Base-by-base conservation (phyloP, 2,329 filamentous ascomycete genomes). In the Aspergillus novoparasiticus region DNA sequence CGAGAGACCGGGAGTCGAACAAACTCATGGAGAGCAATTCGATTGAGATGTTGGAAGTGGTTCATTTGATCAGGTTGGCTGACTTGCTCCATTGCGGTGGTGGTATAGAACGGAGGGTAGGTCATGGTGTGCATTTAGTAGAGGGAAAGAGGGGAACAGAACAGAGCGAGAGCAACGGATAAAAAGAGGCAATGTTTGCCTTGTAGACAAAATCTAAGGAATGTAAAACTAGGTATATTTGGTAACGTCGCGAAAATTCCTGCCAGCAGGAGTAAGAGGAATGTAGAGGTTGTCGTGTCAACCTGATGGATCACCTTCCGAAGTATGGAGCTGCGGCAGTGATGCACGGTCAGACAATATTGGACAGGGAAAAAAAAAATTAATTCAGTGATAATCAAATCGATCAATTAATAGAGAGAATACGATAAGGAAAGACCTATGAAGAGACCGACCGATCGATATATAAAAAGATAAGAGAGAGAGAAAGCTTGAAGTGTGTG, bases 21-120 rank as follows among this genome's bases (percentile, higher is more conserved):
- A 61, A 84, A 83, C 63, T 82, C 78, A 46, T 82, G 79, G 62
- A 84, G 73, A 41, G 82, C 82, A 23, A 77, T 76, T 67, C 77
- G 71, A 69, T 83, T 82, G 62, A 76, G 69, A 19, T 64, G 54
- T 45, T 65, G 57, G 21, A 62, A 61, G 28, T 59, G 32, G 28
- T 67, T 62, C 63, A 69, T 68, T 30, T 53, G 55, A 58, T 61
- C 51, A 8, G 58, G 50, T 23, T 46, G 23, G 34, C n/a, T 59
- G 19, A 57, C 45, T 28, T 55, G 60, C 58, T 70, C 66, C 67
- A 71, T 66, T 26, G 59, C 66, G 60, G 54, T 59, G 57, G 57
- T 55, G 36, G 62, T 43, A 34, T 63, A 59, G 51, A 45, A 43
- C 32, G 50, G 28, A 26, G 39, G 55, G 19, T 60, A 45, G 57